Conservation (phyloP, 805 yeast genomes). For the Citeromyces nyonsensis region DNA sequence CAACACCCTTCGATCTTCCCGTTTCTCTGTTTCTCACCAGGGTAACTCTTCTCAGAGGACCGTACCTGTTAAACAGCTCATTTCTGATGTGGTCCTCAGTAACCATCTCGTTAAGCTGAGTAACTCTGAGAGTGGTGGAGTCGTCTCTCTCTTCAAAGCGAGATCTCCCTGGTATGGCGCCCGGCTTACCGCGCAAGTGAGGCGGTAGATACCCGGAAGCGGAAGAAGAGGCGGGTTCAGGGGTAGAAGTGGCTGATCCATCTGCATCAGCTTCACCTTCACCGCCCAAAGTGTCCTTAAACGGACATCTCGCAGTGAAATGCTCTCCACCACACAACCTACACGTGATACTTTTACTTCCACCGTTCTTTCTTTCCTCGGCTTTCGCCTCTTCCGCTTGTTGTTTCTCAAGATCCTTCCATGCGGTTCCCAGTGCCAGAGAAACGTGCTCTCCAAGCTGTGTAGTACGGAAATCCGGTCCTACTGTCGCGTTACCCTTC, state of each 20-base stretch:
- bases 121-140: slow-evolving; percentile 72
- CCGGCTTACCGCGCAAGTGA: slow-evolving; percentile 27
- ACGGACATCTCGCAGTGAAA: slow-evolving; percentile 91
- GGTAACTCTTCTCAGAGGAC: slow-evolving; percentile 57
- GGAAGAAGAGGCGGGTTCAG: slow-evolving; percentile 7
- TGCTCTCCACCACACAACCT: slow-evolving; percentile 92
- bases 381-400: slow-evolving; percentile 40
- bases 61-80: slow-evolving; percentile 56
- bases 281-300: slow-evolving; percentile 69
- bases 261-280: slow-evolving; percentile 15
- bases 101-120: slow-evolving; percentile 79
- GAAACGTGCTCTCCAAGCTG: slow-evolving; percentile 76
- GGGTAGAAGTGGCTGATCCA: slow-evolving; percentile 7
- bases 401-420: slow-evolving; percentile 67
- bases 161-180: slow-evolving; percentile 19
- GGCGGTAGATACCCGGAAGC: slow-evolving; percentile 43
- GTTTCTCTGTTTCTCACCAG: slow-evolving; percentile 87
- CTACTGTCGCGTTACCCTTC: slow-evolving; percentile 46
- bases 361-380: slow-evolving; percentile 13
- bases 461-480: slow-evolving; percentile 83
- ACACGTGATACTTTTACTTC: slow-evolving; percentile 31
- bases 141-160: slow-evolving; percentile 60
- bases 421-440: slow-evolving; percentile 56
- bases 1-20: slow-evolving; percentile 89
- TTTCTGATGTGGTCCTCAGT: slow-evolving; percentile 67